These are phyloP conservation scores for Diatrype stigma DNA, from an alignment of 2,329 filamentous ascomycete genomes.

Conservation along the genomic window DNA sequence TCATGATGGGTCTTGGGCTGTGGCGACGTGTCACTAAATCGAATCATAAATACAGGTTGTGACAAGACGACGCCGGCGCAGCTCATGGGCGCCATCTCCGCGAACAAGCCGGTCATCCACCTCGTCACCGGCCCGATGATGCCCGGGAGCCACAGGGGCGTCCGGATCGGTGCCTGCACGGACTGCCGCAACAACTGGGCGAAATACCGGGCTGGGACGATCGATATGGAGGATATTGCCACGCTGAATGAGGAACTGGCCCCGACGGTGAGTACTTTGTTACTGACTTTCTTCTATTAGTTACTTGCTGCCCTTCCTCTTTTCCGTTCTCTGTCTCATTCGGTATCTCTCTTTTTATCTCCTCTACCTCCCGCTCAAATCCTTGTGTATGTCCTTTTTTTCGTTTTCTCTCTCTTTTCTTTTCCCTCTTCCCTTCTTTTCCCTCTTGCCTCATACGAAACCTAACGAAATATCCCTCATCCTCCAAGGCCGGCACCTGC, in stretches of 20 bases:
- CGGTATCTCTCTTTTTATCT: too few species aligned
- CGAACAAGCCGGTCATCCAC: conserved; percentile 67
- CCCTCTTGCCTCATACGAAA: too few species aligned
- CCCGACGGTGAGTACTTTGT: conserved; percentile 50
- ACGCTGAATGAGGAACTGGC: conserved; percentile 69
- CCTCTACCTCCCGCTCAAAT: too few species aligned
- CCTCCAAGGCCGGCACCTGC: conserved; percentile 63
- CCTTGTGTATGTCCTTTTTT: too few species aligned
- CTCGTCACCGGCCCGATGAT: conserved; percentile 72
- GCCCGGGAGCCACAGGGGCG: conserved; percentile 62
- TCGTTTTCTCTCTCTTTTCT: not conserved
- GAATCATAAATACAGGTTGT: conserved; percentile 50
- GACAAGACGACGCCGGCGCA: conserved; percentile 73
- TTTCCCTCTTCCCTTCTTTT: too few species aligned
- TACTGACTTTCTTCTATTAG: not conserved
- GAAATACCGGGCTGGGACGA: conserved; percentile 57
- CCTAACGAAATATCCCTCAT: too few species aligned
- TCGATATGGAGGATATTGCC: conserved; percentile 69
- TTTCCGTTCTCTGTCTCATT: too few species aligned
- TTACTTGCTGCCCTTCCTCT: not conserved
- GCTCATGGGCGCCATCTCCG: conserved; percentile 71
- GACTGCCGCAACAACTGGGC: conserved; percentile 75
- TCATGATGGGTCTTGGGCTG: too few species aligned
- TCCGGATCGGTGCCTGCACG: conserved; percentile 67
- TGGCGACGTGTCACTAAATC: too few species aligned